A percentile compares a stretch with the other conserved stretches of the same genome.
phyloP scores from a whole-genome alignment of 139 green algal species.

The Asterochloris sp. region DNA sequence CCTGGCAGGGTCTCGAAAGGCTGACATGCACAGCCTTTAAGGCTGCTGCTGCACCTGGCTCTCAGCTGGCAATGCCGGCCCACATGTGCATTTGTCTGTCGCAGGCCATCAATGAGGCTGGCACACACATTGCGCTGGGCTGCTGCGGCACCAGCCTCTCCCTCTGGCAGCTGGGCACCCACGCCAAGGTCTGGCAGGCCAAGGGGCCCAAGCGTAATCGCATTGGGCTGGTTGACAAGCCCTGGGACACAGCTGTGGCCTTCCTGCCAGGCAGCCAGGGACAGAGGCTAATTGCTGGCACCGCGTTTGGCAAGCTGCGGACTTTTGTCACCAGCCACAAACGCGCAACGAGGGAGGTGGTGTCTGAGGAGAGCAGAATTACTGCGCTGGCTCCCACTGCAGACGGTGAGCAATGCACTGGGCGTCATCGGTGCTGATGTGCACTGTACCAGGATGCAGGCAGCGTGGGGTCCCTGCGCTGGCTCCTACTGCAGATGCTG shows the following conservation, averaged over 20 bases:
- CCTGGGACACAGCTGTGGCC: conserved; percentile 18
- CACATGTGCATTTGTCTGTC: not conserved
- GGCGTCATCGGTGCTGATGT: not conserved
- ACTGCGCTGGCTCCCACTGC: conserved; percentile 7
- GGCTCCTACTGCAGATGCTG: not conserved
- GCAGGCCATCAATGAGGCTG: not conserved
- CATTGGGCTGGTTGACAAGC: conserved; percentile 37
- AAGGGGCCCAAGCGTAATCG: conserved; percentile 43
- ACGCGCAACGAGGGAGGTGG: not conserved
- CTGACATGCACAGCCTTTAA: not conserved
- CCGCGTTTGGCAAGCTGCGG: conserved; percentile 39
- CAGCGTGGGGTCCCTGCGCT: not conserved
- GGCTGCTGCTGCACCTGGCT: not conserved
- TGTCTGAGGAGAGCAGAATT: conserved; percentile 13
- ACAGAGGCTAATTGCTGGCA: conserved; percentile 30
- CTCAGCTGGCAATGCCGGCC: not conserved
- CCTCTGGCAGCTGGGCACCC: not conserved
- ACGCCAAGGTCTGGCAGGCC: conserved; percentile 6
- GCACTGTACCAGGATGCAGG: not conserved
- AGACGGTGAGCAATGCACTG: not conserved
- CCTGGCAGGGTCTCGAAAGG: too few relatives aligned
- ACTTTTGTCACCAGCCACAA: conserved; percentile 31
- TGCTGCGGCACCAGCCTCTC: conserved; percentile 7
- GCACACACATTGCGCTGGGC: conserved; percentile 6
- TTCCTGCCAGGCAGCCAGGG: conserved; percentile 16